A percentile compares a stretch with the other conserved stretches of the same genome.
phyloP scores from a whole-genome alignment of 2,329 filamentous ascomycete genomes.

The Aspergillus pseudonomiae region DNA sequence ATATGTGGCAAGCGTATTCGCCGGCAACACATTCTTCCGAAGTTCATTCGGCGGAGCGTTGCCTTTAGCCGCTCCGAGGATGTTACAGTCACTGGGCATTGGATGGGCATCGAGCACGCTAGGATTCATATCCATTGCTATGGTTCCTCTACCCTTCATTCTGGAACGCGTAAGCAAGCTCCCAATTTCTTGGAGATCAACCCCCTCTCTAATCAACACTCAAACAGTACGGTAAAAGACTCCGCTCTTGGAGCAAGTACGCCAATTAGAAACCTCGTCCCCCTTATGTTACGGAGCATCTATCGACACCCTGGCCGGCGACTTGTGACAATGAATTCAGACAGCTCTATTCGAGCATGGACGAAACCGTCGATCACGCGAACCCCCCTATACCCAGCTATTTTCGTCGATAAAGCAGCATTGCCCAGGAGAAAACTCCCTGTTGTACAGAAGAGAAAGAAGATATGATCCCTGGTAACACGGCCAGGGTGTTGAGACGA shows the following conservation, averaged over 20 bases:
- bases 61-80: slow-evolving; percentile 34
- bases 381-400: too few species aligned
- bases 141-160: slow-evolving; percentile 32
- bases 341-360: too few species aligned
- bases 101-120: slow-evolving; percentile 42
- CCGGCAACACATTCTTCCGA: slow-evolving; percentile 45
- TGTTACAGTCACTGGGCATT: slow-evolving; percentile 40
- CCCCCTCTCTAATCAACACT: neutral
- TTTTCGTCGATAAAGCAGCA: neutral
- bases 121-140: slow-evolving; percentile 37
- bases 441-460: neutral
- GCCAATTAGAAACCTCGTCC: neutral
- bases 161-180: neutral
- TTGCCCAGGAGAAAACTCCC: neutral
- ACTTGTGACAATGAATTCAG: too few species aligned
- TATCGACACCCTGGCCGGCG: too few species aligned
- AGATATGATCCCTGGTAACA: neutral
- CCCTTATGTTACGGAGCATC: too few species aligned
- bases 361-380: too few species aligned
- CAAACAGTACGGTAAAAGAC: slow-evolving; percentile 9
- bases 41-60: slow-evolving; percentile 45
- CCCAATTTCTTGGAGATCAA: too few species aligned
- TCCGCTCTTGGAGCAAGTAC: slow-evolving; percentile 8
- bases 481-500: neutral
- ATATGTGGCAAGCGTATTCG: slow-evolving; percentile 46